phyloP scores from a whole-genome alignment of 305 asterid species.

The Fraxinus angustifolia region DNA sequence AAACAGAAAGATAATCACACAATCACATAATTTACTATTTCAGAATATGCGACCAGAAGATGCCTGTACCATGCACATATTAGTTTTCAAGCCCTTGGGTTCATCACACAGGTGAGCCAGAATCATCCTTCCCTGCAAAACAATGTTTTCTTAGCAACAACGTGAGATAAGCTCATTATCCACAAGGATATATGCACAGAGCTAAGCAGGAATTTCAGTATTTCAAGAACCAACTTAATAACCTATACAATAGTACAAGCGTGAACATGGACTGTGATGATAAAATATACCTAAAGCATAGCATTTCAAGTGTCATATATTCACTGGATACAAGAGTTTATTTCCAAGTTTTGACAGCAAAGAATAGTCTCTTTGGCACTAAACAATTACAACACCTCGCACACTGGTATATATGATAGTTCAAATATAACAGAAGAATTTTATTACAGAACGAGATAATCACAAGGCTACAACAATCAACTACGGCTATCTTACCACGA shows the following conservation, averaged over 20 bases:
- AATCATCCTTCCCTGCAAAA: slow-evolving; percentile 89
- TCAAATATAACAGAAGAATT: neutral
- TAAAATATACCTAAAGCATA: slow-evolving; percentile 5
- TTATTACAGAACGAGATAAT: neutral
- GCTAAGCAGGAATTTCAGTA: neutral
- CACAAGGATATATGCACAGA: slow-evolving; percentile 4
- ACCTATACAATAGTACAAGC: neutral
- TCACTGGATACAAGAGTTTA: neutral
- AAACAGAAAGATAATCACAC: neutral
- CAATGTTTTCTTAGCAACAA: slow-evolving; percentile 23
- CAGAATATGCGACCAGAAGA: neutral
- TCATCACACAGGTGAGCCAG: slow-evolving; percentile 93
- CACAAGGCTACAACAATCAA: slow-evolving; percentile 4
- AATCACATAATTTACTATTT: neutral
- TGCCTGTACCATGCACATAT: slow-evolving; percentile 78
- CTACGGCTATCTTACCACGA: slow-evolving; percentile 62
- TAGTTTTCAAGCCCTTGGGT: slow-evolving; percentile 96
- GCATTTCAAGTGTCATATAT: neutral
- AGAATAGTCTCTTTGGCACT: neutral
- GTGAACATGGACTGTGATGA: neutral
- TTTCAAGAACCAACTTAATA: neutral
- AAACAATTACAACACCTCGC: neutral
- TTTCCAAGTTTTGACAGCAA: neutral
- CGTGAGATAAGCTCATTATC: neutral
- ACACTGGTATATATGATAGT: neutral